Percentiles rank a stretch among this genome's conserved stretches.
These are phyloP conservation scores for Marasmius fiardii DNA, from an alignment of 1,284 basidiomycete genomes.

Conservation along the genomic window DNA sequence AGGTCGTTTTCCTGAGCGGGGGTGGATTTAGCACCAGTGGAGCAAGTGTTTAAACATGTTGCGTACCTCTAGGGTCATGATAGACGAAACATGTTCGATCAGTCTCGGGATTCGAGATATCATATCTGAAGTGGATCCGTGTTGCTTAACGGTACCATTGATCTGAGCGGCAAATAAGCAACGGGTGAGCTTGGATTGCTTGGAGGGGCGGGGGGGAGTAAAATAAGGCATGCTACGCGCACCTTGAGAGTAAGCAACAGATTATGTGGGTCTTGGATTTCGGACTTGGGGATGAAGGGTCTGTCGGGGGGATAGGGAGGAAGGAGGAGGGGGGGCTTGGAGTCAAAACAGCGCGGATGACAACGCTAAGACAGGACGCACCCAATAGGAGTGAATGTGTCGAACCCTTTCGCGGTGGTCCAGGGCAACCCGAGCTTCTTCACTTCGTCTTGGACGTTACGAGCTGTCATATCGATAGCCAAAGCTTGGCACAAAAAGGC, in stretches of 20 bases:
- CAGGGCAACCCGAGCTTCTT: slow-evolving; percentile 94
- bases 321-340: no score
- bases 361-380: slow-evolving; percentile 23
- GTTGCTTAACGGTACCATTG: slow-evolving; percentile 81
- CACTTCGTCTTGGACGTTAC: slow-evolving; percentile 92
- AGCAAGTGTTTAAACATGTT: no score
- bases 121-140: slow-evolving; percentile 88
- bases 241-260: slow-evolving; percentile 79
- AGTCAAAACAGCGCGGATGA: background rate
- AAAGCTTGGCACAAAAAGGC: slow-evolving; percentile 56
- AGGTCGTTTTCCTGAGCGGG: slow-evolving; percentile 77
- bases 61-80: slow-evolving; percentile 88
- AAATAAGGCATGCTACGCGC: no score
- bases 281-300: slow-evolving; percentile 76
- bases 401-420: slow-evolving; percentile 90
- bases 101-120: slow-evolving; percentile 91
- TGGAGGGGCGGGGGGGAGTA: background rate
- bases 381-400: slow-evolving; percentile 82
- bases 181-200: background rate
- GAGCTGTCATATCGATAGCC: slow-evolving; percentile 93
- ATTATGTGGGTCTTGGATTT: slow-evolving; percentile 71
- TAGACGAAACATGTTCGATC: slow-evolving; percentile 89
- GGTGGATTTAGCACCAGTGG: background rate
- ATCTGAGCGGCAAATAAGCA: slow-evolving; percentile 42
- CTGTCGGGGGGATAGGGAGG: no score